Base-by-base conservation (phyloP, 2,329 filamentous ascomycete species). In the Colletotrichum filicis region DNA sequence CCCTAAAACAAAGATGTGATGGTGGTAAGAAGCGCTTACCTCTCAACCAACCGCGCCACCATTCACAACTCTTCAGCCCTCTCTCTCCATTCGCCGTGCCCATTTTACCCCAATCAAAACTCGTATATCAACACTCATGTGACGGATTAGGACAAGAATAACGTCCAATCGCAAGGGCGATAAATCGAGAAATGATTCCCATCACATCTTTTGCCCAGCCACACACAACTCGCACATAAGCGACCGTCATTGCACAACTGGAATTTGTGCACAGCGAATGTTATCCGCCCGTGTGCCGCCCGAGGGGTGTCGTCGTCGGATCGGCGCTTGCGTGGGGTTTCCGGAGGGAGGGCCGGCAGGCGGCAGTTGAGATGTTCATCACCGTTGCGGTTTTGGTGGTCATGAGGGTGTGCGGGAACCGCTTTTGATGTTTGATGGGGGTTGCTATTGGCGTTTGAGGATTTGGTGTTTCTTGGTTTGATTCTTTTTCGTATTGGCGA, bases 261-360 rank as follows among this genome's bases (percentile, higher is more conserved):
- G 46, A 32, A 57, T 22, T 3, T 3, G n/a, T 66, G 71, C 65
- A 60, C 42, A 69, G 59, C 69, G 66, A 69, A 72, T 72, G 65
- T 46, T 22, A 4, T 49, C 58, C 53, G 24, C 19, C 59, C 59
- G 42, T 69, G 65, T 63, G 53, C 65, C 69, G 69, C 66, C 53
- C 11, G 9, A 5, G 1, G 30, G 26, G 37, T 24, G 14, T 42
- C 9, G 11, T 35, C 11, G 11, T 35, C 56, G 53, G 69, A 42
- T 16, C 65, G 32, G 67, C 56, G 70, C 69, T 69, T 62, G 35
- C 6, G 68, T 24, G 52, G 28, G 37, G 14, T 42, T 42, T 8
- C 5, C 37, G 37, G 12, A 42, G 57, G 12, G 30, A 5, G 22
- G 63, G 32, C 24, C 19, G 3, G 9, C 5, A 12, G 35, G 52